phyloP scores from a whole-genome alignment of 441 rosid species.

The Metrosideros polymorpha region DNA sequence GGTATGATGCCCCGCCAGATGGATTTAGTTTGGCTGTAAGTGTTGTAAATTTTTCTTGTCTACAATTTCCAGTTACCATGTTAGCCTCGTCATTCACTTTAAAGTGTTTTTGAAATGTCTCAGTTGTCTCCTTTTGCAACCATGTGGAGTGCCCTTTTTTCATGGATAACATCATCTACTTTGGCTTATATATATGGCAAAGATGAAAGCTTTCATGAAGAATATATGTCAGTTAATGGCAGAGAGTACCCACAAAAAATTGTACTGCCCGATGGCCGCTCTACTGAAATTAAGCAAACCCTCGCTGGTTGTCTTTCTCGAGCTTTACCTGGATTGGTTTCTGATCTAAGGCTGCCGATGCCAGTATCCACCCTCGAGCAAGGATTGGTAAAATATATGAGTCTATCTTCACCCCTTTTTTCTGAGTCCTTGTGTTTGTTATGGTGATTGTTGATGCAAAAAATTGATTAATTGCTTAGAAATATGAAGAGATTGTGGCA shows the following conservation, averaged over 20 bases:
- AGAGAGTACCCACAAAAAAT: constrained; percentile 55
- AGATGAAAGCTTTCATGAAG: constrained; percentile 69
- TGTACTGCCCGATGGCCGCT: constrained; percentile 51
- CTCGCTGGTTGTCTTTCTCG: constrained; percentile 75
- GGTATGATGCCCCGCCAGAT: constrained; percentile 81
- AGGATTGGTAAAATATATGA: constrained; percentile 49
- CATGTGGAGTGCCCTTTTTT: constrained; percentile 83
- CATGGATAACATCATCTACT: constrained; percentile 83
- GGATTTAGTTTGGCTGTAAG: constrained; percentile 75
- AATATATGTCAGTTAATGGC: constrained; percentile 54
- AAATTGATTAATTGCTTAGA: neutral
- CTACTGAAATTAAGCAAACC: constrained; percentile 82
- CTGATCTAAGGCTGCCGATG: constrained; percentile 50
- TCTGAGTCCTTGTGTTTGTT: neutral
- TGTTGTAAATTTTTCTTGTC: neutral
- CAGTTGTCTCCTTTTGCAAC: constrained; percentile 83
- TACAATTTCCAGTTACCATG: neutral
- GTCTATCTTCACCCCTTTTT: neutral
- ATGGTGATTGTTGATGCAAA: neutral
- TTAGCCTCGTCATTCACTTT: neutral
- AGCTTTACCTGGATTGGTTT: constrained; percentile 60
- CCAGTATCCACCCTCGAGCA: constrained; percentile 75
- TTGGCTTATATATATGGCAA: constrained; percentile 79
- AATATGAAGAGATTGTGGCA: neutral
- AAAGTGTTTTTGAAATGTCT: constrained; percentile 1